Conservation (phyloP, 495 filamentous ascomycete genomes). For the Astrocystis sublimbata region DNA sequence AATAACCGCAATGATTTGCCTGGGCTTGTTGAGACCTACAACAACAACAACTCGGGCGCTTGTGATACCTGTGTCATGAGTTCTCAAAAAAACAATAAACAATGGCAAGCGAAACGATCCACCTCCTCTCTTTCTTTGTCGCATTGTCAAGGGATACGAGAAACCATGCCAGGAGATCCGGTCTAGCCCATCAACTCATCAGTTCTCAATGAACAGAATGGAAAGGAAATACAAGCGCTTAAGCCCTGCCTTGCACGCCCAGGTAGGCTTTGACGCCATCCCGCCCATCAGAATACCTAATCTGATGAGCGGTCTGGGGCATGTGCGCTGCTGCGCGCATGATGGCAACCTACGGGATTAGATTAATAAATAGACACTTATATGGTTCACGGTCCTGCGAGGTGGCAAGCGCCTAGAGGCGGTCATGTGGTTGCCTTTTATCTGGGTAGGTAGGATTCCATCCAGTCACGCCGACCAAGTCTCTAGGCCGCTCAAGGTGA, state of each 20-base stretch:
- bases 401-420: background rate
- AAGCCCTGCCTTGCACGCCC: too few relatives aligned
- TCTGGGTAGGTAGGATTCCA: background rate
- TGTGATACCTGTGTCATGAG: too few relatives aligned
- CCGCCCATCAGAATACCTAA: too few relatives aligned
- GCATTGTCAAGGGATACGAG: background rate
- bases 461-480: background rate
- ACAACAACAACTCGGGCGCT: too few relatives aligned
- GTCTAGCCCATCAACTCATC: background rate
- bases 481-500: background rate
- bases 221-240: background rate
- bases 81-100: too few relatives aligned
- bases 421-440: constrained; percentile 9
- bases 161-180: background rate
- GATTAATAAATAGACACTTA: background rate
- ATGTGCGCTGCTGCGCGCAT: too few relatives aligned
- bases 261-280: too few relatives aligned
- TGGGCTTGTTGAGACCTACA: too few relatives aligned
- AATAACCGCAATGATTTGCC: background rate
- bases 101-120: background rate
- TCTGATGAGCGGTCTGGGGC: too few relatives aligned
- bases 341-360: background rate
- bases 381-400: constrained; percentile 1
- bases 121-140: background rate
- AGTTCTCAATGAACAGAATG: background rate